Base-by-base conservation (phyloP, 169 alveolate genomes). In the Cyclospora cayetanensis region DNA sequence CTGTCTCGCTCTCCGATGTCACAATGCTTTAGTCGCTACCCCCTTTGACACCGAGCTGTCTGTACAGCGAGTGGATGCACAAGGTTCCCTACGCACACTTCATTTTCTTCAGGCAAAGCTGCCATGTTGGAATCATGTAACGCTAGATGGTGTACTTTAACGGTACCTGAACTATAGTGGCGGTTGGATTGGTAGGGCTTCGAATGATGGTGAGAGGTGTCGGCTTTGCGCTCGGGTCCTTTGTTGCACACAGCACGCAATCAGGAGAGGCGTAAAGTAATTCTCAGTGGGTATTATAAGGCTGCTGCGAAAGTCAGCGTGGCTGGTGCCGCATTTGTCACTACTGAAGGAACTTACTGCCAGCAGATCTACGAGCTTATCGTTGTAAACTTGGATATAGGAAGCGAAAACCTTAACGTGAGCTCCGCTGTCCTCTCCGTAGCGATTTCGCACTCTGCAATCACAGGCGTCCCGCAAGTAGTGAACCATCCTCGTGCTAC, bases 301-400 rank as follows among this genome's bases (percentile, higher is more conserved):
- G 83, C 66, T 37, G 85, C 85, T 76, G 66, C 86, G 39, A 41
- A 22, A n/a, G 66, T 42, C 22, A 31, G 12, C 7, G 66, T 31
- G 4, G 25, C 66, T 2, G 86, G 29, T 42, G 86, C 66, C 22
- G 86, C 66, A 25, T 37, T 65, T 41, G 86, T 65, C 27, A 42
- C 86, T 20, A 65, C 42, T 18, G 46, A n/a, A 68, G 68, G 79
- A 60, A 27, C 91, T 84, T 46, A 95, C 95, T 29, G 93, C 93
- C 41, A 95, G 74, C 31, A 95, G 92, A 77, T 95, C 96, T 60
- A 93, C 92, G 82, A 95, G 92, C 89, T 93, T 91, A 37, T 95
- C 96, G 74, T 95, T 95, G 91, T 95, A 95, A 18, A 95, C 74
- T 90, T 95, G 96, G 83, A 95, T 84, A 55, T 95, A 95, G 39